phyloP scores from a whole-genome alignment of 768 basidiomycete species.

The Psilocybe cyanescens region DNA sequence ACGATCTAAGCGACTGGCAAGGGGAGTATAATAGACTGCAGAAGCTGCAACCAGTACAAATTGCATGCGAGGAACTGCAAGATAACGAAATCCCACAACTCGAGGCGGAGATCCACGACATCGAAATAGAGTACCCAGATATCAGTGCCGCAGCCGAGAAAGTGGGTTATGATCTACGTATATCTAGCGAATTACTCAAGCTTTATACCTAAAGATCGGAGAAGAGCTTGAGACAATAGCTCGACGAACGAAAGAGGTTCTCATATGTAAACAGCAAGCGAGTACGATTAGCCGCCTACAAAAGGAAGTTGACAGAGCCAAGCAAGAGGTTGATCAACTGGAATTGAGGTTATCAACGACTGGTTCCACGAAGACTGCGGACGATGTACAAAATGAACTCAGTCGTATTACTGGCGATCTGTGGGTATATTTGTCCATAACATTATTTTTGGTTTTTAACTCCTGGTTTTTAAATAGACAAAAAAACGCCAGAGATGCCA shows the following conservation, averaged over 20 bases:
- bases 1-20: slow-evolving; percentile 64
- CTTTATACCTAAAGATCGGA: slow-evolving; percentile 42
- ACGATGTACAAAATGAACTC: slow-evolving; percentile 84
- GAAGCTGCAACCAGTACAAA: slow-evolving; percentile 58
- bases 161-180: slow-evolving; percentile 40
- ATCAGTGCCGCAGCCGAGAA: slow-evolving; percentile 61
- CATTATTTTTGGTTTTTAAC: neutral
- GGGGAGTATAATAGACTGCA: slow-evolving; percentile 59
- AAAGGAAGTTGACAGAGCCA: slow-evolving; percentile 60
- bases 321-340: slow-evolving; percentile 61
- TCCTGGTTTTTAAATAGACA: slow-evolving; percentile 46
- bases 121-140: slow-evolving; percentile 57
- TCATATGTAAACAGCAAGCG: slow-evolving; percentile 63
- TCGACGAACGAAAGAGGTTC: slow-evolving; percentile 63
- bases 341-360: slow-evolving; percentile 72
- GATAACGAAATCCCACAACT: slow-evolving; percentile 66
- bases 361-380: slow-evolving; percentile 81
- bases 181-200: slow-evolving; percentile 8
- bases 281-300: slow-evolving; percentile 60
- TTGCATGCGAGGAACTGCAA: slow-evolving; percentile 56
- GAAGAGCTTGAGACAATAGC: slow-evolving; percentile 57
- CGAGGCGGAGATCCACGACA: slow-evolving; percentile 60
- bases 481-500: slow-evolving; percentile 65
- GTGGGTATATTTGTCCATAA: slow-evolving; percentile 45
- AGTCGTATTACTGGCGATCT: slow-evolving; percentile 63